These are phyloP conservation scores for Erythrophleum fordii DNA, from an alignment of 306 rosid species.

Conservation along the genomic window DNA sequence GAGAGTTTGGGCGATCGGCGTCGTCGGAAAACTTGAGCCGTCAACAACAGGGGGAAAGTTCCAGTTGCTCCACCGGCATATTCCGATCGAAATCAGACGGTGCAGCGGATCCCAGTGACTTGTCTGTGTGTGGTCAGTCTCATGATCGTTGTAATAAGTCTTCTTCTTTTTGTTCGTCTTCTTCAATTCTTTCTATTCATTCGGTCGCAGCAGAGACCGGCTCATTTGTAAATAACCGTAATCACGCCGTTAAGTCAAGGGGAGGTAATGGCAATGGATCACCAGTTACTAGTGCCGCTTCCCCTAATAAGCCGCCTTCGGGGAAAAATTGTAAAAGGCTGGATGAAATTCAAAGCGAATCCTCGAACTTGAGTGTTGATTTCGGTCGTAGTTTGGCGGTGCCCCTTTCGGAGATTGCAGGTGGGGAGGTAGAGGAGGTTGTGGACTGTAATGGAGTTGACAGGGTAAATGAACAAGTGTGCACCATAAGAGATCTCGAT, in stretches of 20 bases:
- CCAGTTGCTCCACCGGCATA: slow-evolving; percentile 34
- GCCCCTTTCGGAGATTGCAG: slow-evolving; percentile 23
- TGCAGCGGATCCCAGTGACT: slow-evolving; percentile 33
- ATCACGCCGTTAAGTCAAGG: slow-evolving; percentile 45
- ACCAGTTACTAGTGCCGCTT: slow-evolving; percentile 42
- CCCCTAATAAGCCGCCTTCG: slow-evolving; percentile 59
- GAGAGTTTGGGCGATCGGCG: slow-evolving; percentile 55
- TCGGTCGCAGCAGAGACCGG: slow-evolving; percentile 33
- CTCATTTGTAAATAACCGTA: slow-evolving; percentile 49
- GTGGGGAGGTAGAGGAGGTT: slow-evolving; percentile 45
- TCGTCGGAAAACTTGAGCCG: slow-evolving; percentile 54
- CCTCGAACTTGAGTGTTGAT: slow-evolving; percentile 33
- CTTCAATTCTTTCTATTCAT: slow-evolving; percentile 41
- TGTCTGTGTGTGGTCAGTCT: slow-evolving; percentile 17
- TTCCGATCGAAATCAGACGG: slow-evolving; percentile 67
- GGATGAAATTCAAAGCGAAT: slow-evolving; percentile 52
- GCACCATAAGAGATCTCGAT: slow-evolving; percentile 77
- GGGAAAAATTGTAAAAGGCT: slow-evolving; percentile 49
- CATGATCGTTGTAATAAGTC: slow-evolving; percentile 43
- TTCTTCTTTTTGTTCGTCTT: slow-evolving; percentile 32
- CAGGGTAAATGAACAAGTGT: slow-evolving; percentile 49
- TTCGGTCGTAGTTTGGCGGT: slow-evolving; percentile 31
- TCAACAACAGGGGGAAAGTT: slow-evolving; percentile 34
- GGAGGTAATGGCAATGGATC: slow-evolving; percentile 51
- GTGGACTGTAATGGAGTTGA: slow-evolving; percentile 41